Percentiles rank a stretch among this genome's conserved stretches.
Conservation (phyloP, 345 rosid genomes). For the Eucalyptus pauciflora region DNA sequence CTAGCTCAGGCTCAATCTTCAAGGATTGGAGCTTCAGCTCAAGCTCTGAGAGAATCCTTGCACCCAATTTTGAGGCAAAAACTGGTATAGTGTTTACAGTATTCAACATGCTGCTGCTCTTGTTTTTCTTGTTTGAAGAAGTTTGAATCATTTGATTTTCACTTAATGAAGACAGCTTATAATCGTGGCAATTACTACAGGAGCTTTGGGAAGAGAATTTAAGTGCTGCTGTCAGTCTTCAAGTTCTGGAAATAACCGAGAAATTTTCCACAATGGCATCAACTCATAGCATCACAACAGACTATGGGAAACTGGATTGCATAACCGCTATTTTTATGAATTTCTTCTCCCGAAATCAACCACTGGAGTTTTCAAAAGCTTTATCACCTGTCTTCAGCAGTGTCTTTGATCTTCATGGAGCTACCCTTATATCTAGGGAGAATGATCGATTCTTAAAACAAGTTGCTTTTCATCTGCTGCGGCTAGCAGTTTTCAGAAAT, state of each 20-base stretch:
- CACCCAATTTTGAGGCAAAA: constrained; percentile 95
- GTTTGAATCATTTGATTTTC: neutral
- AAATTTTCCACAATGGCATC: constrained; percentile 87
- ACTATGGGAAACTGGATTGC: constrained; percentile 95
- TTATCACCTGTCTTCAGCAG: constrained; percentile 71
- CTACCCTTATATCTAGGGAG: constrained; percentile 95
- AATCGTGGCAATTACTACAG: constrained; percentile 26
- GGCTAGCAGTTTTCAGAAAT: constrained; percentile 92
- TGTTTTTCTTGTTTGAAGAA: neutral
- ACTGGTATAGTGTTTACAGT: constrained; percentile 40
- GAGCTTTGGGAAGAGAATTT: constrained; percentile 99
- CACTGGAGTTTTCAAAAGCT: constrained; percentile 82
- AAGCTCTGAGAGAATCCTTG: constrained; percentile 92
- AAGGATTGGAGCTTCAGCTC: constrained; percentile 97
- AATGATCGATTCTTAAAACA: constrained; percentile 98
- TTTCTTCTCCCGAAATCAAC: constrained; percentile 91
- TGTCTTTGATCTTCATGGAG: constrained; percentile 89
- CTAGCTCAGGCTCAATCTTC: constrained; percentile 98
- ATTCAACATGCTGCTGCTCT: neutral
- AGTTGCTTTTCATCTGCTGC: constrained; percentile 93
- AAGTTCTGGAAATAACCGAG: constrained; percentile 87
- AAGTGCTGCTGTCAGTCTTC: constrained; percentile 95
- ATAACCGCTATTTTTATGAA: constrained; percentile 75
- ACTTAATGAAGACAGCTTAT: neutral
- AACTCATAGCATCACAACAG: constrained; percentile 86